phyloP scores from a whole-genome alignment of 768 basidiomycete species.

The Lentinula lateritia region DNA sequence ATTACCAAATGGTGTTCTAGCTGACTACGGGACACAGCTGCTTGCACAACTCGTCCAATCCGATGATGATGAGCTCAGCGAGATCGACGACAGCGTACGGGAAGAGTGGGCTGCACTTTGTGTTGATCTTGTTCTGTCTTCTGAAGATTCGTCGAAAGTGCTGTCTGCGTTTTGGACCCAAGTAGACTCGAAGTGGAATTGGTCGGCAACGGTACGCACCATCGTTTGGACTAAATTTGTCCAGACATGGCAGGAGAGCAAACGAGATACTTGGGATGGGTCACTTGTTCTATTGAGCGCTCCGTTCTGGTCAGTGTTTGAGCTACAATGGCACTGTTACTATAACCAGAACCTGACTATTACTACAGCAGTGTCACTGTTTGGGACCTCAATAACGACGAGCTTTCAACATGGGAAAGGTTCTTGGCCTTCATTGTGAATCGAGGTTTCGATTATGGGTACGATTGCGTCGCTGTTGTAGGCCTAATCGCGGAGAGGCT shows the following conservation, averaged over 20 bases:
- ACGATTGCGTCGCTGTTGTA: conserved; percentile 47
- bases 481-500: conserved; percentile 50
- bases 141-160: conserved; percentile 32
- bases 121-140: conserved; percentile 45
- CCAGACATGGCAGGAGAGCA: conserved; percentile 47
- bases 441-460: conserved; percentile 56
- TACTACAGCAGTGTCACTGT: conserved; percentile 28
- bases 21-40: conserved; percentile 38
- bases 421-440: conserved; percentile 46
- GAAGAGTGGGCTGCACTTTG: conserved; percentile 57
- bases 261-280: conserved; percentile 47
- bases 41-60: conserved; percentile 43
- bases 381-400: conserved; percentile 52
- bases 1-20: conserved; percentile 37
- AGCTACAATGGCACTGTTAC: neutral
- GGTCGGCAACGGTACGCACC: conserved; percentile 36
- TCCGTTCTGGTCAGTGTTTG: conserved; percentile 54
- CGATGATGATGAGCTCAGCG: conserved; percentile 38
- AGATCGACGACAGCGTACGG: conserved; percentile 38
- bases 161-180: conserved; percentile 49
- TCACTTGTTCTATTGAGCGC: conserved; percentile 48
- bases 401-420: conserved; percentile 54
- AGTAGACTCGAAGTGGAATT: conserved; percentile 26
- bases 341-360: conserved; percentile 5
- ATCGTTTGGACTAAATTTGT: conserved; percentile 54